These are phyloP conservation scores for Solanum hybrid DNA, from an alignment of 305 asterid genomes.

Conservation along the genomic window DNA sequence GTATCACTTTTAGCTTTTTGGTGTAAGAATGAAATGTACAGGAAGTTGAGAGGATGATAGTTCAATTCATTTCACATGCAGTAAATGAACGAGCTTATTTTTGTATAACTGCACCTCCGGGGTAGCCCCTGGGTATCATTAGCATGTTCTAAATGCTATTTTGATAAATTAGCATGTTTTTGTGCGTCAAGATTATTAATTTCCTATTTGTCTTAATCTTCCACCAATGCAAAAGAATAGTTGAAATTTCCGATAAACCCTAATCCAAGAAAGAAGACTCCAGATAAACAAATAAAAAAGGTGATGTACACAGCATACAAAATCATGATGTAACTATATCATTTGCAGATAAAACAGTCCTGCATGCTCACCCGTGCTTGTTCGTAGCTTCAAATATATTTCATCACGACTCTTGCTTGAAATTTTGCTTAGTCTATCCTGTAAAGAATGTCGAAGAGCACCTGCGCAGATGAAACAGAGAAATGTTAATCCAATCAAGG, in stretches of 20 bases:
- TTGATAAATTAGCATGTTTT: neutral
- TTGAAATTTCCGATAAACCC: neutral
- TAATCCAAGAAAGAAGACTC: neutral
- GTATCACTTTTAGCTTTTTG: neutral
- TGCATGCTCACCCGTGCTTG: conserved; percentile 70
- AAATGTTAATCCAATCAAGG: neutral
- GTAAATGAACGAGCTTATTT: neutral
- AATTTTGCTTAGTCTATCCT: conserved; percentile 78
- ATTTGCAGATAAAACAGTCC: neutral
- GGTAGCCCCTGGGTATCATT: neutral
- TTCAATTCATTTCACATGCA: neutral
- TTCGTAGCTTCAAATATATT: conserved; percentile 82
- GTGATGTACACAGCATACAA: neutral
- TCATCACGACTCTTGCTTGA: conserved; percentile 87
- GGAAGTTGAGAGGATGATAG: neutral
- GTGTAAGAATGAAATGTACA: neutral
- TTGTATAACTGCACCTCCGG: neutral
- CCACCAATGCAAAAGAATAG: neutral
- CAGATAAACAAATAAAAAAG: neutral
- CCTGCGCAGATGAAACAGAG: conserved; percentile 34
- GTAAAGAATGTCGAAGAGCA: conserved; percentile 92
- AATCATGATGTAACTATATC: neutral
- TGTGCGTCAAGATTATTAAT: neutral
- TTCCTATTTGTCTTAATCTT: neutral
- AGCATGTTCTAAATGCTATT: neutral